These are phyloP conservation scores for Venturia nashicola DNA, from an alignment of 2,329 filamentous ascomycete genomes.

Conservation along the genomic window DNA sequence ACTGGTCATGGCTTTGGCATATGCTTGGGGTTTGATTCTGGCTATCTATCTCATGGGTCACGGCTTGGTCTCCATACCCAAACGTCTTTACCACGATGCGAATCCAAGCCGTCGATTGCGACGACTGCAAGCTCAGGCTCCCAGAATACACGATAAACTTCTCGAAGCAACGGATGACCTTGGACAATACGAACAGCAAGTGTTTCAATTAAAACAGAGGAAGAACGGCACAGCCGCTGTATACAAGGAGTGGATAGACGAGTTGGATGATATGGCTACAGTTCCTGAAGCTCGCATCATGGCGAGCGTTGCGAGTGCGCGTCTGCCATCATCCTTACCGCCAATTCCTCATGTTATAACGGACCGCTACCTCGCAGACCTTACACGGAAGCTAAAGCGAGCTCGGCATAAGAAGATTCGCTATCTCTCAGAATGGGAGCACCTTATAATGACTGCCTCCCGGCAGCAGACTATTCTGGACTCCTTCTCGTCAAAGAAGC, in stretches of 20 bases:
- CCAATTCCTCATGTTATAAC: slow-evolving; percentile 71
- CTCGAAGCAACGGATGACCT: slow-evolving; percentile 70
- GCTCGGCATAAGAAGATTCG: slow-evolving; percentile 73
- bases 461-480: slow-evolving; percentile 74
- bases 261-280: slow-evolving; percentile 64
- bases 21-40: slow-evolving; percentile 82
- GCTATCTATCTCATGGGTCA: slow-evolving; percentile 98
- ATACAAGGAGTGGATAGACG: slow-evolving; percentile 92
- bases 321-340: slow-evolving; percentile 18
- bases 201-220: slow-evolving; percentile 64
- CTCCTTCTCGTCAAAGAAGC: slow-evolving; percentile 64
- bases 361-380: slow-evolving; percentile 80
- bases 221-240: slow-evolving; percentile 66
- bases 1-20: slow-evolving; percentile 83
- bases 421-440: slow-evolving; percentile 78
- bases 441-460: slow-evolving; percentile 59
- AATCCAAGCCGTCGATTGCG: slow-evolving; percentile 63
- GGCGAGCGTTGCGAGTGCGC: slow-evolving; percentile 14
- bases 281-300: slow-evolving; percentile 32
- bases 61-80: slow-evolving; percentile 81
- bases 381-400: slow-evolving; percentile 70
- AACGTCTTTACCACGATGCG: slow-evolving; percentile 66
- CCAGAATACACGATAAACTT: slow-evolving; percentile 73
- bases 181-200: slow-evolving; percentile 70
- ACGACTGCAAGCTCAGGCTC: slow-evolving; percentile 66